Conservation (phyloP, 768 basidiomycete species). For the Mycena galericulata region DNA sequence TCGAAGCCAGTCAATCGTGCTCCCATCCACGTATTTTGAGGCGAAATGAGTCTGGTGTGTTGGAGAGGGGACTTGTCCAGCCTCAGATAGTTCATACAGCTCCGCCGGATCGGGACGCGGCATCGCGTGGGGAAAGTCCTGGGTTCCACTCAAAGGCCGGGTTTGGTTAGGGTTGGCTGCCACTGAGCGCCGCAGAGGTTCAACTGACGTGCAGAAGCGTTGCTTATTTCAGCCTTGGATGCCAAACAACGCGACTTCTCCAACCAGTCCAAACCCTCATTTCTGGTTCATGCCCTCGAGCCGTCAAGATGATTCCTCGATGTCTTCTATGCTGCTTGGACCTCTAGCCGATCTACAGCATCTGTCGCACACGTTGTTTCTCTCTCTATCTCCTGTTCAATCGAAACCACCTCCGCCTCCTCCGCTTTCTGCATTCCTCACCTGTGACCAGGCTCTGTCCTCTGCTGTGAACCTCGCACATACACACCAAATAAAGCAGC, state of each 20-base stretch:
- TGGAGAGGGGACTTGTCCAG: slow-evolving; percentile 49
- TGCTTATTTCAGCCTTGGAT: too few species aligned
- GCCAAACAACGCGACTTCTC: slow-evolving; percentile 17
- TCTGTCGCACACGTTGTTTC: slow-evolving; percentile 77
- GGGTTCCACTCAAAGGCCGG: background rate
- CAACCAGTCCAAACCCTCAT: too few species aligned
- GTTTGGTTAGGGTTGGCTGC: too few species aligned
- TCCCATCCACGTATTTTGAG: slow-evolving; percentile 66
- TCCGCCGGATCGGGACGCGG: slow-evolving; percentile 45
- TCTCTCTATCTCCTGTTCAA: slow-evolving; percentile 77
- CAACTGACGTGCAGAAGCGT: too few species aligned
- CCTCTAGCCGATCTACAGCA: slow-evolving; percentile 73
- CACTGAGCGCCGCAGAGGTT: too few species aligned
- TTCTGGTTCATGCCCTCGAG: slow-evolving; percentile 25
- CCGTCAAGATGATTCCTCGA: slow-evolving; percentile 50
- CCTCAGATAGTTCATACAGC: slow-evolving; percentile 60
- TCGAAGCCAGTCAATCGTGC: slow-evolving; percentile 76
- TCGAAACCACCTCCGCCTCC: slow-evolving; percentile 73
- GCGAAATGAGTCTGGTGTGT: slow-evolving; percentile 42
- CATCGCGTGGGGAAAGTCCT: slow-evolving; percentile 6
- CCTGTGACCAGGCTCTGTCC: slow-evolving; percentile 74
- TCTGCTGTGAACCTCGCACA: slow-evolving; percentile 73
- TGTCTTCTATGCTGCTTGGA: slow-evolving; percentile 70
- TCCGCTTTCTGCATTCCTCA: slow-evolving; percentile 67
- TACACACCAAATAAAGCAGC: slow-evolving; percentile 80